A percentile compares a stretch with the other conserved stretches of the same genome.
Conservation (phyloP, 306 rosid genomes). For the Datisca glomerata region DNA sequence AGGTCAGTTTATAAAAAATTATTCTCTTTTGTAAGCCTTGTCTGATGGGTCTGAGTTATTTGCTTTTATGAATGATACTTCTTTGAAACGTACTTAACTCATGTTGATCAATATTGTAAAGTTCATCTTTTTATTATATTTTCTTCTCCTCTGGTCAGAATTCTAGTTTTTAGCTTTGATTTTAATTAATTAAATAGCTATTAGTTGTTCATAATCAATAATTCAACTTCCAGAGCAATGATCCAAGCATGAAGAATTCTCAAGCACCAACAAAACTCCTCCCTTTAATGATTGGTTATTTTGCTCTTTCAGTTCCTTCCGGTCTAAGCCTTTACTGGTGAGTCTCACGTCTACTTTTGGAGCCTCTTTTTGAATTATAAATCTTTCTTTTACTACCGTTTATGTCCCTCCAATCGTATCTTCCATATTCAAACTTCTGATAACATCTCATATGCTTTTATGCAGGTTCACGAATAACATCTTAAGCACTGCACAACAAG, state of each 20-base stretch:
- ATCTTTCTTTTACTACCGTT: background rate
- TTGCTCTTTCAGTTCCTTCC: conserved; percentile 96
- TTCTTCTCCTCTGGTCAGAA: too few relatives aligned
- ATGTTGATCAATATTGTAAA: too few relatives aligned
- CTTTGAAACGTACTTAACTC: too few relatives aligned
- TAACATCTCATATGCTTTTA: conserved; percentile 10
- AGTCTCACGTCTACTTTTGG: conserved; percentile 19
- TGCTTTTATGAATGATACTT: too few relatives aligned
- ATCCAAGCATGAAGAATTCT: conserved; percentile 89
- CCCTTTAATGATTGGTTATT: conserved; percentile 92
- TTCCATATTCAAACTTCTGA: background rate
- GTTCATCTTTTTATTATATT: too few relatives aligned
- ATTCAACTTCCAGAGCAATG: conserved; percentile 59
- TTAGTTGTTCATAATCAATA: too few relatives aligned
- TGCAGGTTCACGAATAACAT: conserved; percentile 88
- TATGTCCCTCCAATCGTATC: background rate
- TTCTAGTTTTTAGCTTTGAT: too few relatives aligned
- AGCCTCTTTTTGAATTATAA: background rate
- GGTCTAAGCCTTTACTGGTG: conserved; percentile 99
- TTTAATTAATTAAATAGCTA: too few relatives aligned
- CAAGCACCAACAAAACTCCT: conserved; percentile 69
- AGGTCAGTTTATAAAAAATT: too few relatives aligned
- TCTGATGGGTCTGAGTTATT: too few relatives aligned
- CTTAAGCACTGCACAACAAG: conserved; percentile 90
- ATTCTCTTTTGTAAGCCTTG: too few relatives aligned